Conservation (phyloP, 768 basidiomycete species). For the Botryobasidium botryosum region DNA sequence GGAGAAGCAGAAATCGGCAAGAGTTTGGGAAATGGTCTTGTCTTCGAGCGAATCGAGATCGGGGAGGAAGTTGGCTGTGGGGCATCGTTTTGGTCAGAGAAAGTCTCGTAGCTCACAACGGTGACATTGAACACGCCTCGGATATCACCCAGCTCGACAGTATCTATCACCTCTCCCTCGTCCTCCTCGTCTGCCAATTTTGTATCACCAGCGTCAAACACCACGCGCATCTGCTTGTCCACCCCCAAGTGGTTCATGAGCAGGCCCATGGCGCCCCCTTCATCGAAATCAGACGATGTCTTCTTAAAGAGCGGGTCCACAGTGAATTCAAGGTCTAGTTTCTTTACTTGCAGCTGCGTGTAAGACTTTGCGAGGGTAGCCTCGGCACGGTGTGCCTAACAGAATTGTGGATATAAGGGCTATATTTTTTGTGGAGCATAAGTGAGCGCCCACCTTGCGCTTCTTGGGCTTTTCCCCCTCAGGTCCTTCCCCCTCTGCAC, state of each 20-base stretch:
- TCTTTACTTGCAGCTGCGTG: conserved; percentile 69
- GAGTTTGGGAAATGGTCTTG: conserved; percentile 64
- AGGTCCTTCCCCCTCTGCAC: conserved; percentile 52
- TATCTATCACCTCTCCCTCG: conserved; percentile 48
- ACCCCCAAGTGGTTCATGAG: conserved; percentile 92
- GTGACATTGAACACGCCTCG: conserved; percentile 32
- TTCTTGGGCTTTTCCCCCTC: conserved; percentile 41
- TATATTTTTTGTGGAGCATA: not conserved
- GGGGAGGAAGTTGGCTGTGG: conserved; percentile 53
- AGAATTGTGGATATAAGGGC: not conserved
- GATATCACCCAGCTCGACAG: conserved; percentile 39
- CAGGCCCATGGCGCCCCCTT: conserved; percentile 89
- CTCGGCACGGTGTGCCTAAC: conserved; percentile 41
- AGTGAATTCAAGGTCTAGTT: conserved; percentile 85
- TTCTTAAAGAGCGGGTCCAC: conserved; percentile 97
- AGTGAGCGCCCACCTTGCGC: conserved; percentile 18
- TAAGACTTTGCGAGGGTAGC: conserved; percentile 84
- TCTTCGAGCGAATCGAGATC: conserved; percentile 43
- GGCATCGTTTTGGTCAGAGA: conserved; percentile 6
- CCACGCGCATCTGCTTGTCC: conserved; percentile 72
- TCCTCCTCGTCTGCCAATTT: conserved; percentile 58
- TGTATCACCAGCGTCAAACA: conserved; percentile 92
- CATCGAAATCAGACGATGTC: conserved; percentile 96
- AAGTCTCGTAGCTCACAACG: conserved; percentile 1
- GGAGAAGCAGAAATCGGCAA: conserved; percentile 69